Percentiles rank a stretch among this genome's conserved stretches.
Evolutionary conservation across 1,284 basidiomycete genomes (phyloP).

Genomic region (Trichosporon sp.): DNA sequence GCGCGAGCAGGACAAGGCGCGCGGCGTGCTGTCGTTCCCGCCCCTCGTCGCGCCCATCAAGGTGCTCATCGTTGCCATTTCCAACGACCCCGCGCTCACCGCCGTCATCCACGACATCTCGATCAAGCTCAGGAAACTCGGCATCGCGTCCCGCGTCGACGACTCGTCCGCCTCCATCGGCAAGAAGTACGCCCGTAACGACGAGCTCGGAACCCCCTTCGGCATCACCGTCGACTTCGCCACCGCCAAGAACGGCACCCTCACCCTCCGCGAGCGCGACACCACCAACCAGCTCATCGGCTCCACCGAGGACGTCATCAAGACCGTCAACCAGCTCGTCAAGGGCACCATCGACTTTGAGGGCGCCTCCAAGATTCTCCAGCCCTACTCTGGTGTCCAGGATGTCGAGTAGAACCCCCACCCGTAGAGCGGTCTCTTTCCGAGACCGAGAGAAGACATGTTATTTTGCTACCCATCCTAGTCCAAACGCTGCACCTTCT

Average conservation of each 20-base stretch:
- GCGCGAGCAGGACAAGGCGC: conserved; percentile 82
- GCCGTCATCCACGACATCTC: conserved; percentile 85
- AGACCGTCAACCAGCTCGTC: conserved; percentile 70
- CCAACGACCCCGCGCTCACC: conserved; percentile 76
- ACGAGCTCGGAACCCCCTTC: conserved; percentile 96
- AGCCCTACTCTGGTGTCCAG: conserved; percentile 85
- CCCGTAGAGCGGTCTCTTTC: not conserved
- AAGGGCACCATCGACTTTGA: conserved; percentile 71
- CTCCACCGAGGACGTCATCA: conserved; percentile 83
- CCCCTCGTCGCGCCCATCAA: conserved; percentile 92
- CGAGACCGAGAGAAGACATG: not conserved
- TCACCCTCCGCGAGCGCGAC: conserved; percentile 91
- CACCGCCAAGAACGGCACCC: conserved; percentile 77
- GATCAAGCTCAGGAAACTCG: conserved; percentile 75
- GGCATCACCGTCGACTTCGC: conserved; percentile 97
- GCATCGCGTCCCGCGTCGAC: conserved; percentile 88
- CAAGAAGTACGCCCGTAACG: conserved; percentile 94
- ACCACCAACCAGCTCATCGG: conserved; percentile 91
- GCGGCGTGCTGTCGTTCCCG: conserved; percentile 84
- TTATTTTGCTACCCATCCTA: not conserved
- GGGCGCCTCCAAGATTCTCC: conserved; percentile 67
- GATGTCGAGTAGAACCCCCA: conserved; percentile 58
- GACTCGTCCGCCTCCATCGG: conserved; percentile 94
- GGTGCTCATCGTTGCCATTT: conserved; percentile 93
- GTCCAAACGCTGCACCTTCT: not conserved